Percentiles rank a stretch among this genome's conserved stretches.
Evolutionary conservation across 495 filamentous ascomycete genomes (phyloP).

Genomic region (Polyplosphaeria fusca): DNA sequence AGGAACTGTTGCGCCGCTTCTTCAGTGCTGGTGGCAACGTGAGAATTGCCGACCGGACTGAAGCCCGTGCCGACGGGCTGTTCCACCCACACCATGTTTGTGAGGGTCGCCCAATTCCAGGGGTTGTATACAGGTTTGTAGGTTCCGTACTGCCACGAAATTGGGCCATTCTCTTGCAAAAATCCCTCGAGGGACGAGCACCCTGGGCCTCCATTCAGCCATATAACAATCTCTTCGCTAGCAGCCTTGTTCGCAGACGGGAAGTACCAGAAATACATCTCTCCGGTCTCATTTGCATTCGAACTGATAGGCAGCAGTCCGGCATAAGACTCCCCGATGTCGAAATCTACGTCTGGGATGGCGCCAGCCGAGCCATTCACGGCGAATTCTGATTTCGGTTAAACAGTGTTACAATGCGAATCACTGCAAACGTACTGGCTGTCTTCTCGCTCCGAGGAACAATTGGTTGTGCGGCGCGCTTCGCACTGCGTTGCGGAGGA

Average conservation of each 20-base stretch:
- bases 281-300: constrained; percentile 28
- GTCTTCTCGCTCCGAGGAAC: constrained; percentile 40
- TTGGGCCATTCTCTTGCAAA: constrained; percentile 44
- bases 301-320: constrained; percentile 42
- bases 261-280: constrained; percentile 48
- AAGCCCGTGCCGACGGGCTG: constrained; percentile 76
- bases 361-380: constrained; percentile 40
- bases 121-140: constrained; percentile 34
- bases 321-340: constrained; percentile 45
- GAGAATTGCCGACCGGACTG: constrained; percentile 52
- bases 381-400: constrained; percentile 31
- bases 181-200: constrained; percentile 43
- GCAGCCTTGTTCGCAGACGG: constrained; percentile 32
- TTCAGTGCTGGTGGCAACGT: constrained; percentile 53
- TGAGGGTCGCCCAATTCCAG: constrained; percentile 65
- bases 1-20: constrained; percentile 59
- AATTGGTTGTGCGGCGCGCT: constrained; percentile 3
- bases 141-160: constrained; percentile 45
- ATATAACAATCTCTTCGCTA: constrained; percentile 38
- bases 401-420: not conserved
- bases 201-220: constrained; percentile 41
- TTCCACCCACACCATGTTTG: constrained; percentile 73
- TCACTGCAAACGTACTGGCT: constrained; percentile 29
- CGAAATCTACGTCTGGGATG: constrained; percentile 43
- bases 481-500: constrained; percentile 1